These are phyloP conservation scores for Myxozyma melibiosi DNA, from an alignment of 805 yeast species.

Conservation along the genomic window DNA sequence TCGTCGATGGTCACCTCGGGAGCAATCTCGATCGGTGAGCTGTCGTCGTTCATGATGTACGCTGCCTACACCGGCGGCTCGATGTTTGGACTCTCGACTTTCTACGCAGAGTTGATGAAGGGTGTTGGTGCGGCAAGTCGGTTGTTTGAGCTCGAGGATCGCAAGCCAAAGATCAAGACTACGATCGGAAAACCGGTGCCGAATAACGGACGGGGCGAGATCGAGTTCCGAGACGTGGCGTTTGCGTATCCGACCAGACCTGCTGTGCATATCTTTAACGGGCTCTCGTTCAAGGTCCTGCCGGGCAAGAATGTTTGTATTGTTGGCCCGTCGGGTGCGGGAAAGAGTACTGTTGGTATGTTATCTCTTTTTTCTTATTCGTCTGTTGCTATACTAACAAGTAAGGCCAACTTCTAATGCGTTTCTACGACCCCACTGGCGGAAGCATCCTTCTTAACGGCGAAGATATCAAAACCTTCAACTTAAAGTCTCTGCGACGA, in stretches of 20 bases:
- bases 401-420: slow-evolving; percentile 53
- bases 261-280: slow-evolving; percentile 63
- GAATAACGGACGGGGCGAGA: slow-evolving; percentile 38
- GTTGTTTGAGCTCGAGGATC: slow-evolving; percentile 80
- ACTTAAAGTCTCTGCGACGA: slow-evolving; percentile 70
- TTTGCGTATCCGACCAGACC: slow-evolving; percentile 87
- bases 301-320: slow-evolving; percentile 90
- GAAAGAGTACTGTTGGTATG: slow-evolving; percentile 86
- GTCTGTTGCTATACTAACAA: neutral
- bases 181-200: slow-evolving; percentile 54
- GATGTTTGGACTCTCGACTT: slow-evolving; percentile 84
- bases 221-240: slow-evolving; percentile 62
- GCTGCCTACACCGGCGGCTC: slow-evolving; percentile 94
- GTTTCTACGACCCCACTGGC: slow-evolving; percentile 76
- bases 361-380: neutral
- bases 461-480: slow-evolving; percentile 61
- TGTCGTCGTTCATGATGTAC: slow-evolving; percentile 92
- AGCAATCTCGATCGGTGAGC: slow-evolving; percentile 78
- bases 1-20: slow-evolving; percentile 79
- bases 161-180: slow-evolving; percentile 71
- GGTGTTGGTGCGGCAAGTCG: slow-evolving; percentile 96
- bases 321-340: slow-evolving; percentile 97
- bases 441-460: slow-evolving; percentile 72
- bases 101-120: slow-evolving; percentile 93
- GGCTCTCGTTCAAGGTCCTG: slow-evolving; percentile 60